Evolutionary conservation across 2,329 filamentous ascomycete genomes (phyloP).

Genomic region (Sclerotinia trifoliorum): DNA sequence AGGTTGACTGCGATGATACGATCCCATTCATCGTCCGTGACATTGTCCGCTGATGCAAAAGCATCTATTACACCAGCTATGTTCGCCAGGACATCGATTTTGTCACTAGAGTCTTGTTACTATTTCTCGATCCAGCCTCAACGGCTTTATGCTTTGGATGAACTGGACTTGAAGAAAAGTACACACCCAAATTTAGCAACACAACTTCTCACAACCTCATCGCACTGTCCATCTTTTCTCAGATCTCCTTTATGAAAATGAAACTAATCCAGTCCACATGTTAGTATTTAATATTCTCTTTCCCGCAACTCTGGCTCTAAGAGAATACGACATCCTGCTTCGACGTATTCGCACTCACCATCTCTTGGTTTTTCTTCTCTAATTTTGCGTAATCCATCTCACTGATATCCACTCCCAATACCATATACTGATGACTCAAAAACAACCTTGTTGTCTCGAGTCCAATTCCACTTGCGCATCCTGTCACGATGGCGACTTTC

Average conservation of each 20-base stretch:
- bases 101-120: constrained; percentile 25
- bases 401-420: constrained; percentile 39
- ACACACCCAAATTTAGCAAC: constrained; percentile 36
- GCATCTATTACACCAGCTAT: constrained; percentile 47
- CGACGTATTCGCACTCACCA: background rate
- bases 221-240: constrained; percentile 36
- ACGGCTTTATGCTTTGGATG: background rate
- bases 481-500: constrained; percentile 31
- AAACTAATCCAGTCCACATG: constrained; percentile 26
- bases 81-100: constrained; percentile 47
- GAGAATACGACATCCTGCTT: background rate
- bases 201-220: constrained; percentile 40
- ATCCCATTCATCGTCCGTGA: constrained; percentile 44
- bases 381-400: constrained; percentile 39
- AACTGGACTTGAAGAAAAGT: background rate
- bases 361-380: constrained; percentile 25
- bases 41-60: constrained; percentile 43
- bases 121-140: background rate
- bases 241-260: constrained; percentile 42
- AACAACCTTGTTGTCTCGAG: constrained; percentile 41
- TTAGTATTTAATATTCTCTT: background rate
- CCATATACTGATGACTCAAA: constrained; percentile 38
- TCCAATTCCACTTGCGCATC: constrained; percentile 40
- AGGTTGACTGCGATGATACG: constrained; percentile 45
- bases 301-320: background rate